These are phyloP conservation scores for Misopates orontium DNA, from an alignment of 257 asterid genomes.

Conservation along the genomic window DNA sequence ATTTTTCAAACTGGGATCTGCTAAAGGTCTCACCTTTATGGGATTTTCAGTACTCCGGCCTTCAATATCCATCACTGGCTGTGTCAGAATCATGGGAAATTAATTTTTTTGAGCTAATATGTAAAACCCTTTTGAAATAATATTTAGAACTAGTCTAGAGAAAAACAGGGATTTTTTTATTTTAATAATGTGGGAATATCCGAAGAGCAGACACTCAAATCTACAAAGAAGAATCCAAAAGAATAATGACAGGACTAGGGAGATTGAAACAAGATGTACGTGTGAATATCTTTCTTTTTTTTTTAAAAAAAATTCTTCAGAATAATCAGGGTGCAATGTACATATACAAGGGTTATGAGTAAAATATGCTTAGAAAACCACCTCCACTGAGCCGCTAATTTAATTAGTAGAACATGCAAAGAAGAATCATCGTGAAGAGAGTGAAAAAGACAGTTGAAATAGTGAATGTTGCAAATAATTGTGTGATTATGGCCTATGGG, in stretches of 20 bases:
- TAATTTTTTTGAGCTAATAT: conserved; percentile 25
- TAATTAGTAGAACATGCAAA: background rate
- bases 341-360: too few species aligned
- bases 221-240: conserved; percentile 21
- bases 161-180: background rate
- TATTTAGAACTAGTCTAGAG: background rate
- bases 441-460: background rate
- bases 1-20: too few species aligned
- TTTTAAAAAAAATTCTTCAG: background rate
- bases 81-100: conserved; percentile 44
- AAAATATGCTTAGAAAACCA: background rate
- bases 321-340: background rate
- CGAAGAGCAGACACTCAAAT: conserved; percentile 31
- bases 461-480: too few species aligned
- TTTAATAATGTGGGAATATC: conserved; percentile 15
- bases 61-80: conserved; percentile 79
- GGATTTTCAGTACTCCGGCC: conserved; percentile 51
- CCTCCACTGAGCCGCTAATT: too few species aligned
- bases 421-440: background rate
- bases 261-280: conserved; percentile 3
- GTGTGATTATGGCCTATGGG: background rate
- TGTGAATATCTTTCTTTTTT: background rate
- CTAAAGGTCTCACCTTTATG: conserved; percentile 60
- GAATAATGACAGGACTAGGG: background rate
- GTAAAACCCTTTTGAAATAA: conserved; percentile 26